Conservation (phyloP, 2,329 filamentous ascomycete genomes). For the Pseudopithomyces maydicus region DNA sequence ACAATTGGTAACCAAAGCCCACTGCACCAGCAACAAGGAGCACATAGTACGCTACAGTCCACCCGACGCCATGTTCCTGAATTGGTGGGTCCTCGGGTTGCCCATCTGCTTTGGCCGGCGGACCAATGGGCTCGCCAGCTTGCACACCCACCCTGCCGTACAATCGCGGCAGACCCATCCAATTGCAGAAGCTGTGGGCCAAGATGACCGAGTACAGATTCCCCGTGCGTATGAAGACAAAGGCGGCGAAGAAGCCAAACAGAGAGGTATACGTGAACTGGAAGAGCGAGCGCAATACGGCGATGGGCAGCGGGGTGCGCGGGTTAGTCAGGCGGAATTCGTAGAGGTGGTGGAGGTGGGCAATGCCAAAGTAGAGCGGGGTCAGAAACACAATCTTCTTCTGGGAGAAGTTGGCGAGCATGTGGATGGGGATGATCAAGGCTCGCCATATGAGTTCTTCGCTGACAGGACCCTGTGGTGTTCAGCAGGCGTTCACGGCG, state of each 20-base stretch:
- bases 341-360: slow-evolving; percentile 94
- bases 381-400: slow-evolving; percentile 75
- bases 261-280: slow-evolving; percentile 90
- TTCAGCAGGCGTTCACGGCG: slow-evolving; percentile 9
- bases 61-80: slow-evolving; percentile 52
- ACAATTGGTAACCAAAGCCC: slow-evolving; percentile 73
- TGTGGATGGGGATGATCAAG: slow-evolving; percentile 79
- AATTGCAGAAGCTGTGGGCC: slow-evolving; percentile 90
- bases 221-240: slow-evolving; percentile 83
- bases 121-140: slow-evolving; percentile 49
- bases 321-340: slow-evolving; percentile 87
- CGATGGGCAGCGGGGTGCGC: slow-evolving; percentile 64
- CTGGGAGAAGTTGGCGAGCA: slow-evolving; percentile 64
- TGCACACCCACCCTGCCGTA: slow-evolving; percentile 74
- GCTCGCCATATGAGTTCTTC: slow-evolving; percentile 95
- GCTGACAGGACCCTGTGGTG: slow-evolving; percentile 72
- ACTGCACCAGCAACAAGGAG: slow-evolving; percentile 74
- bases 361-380: slow-evolving; percentile 88
- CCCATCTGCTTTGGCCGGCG: slow-evolving; percentile 36
- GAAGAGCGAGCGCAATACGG: slow-evolving; percentile 73
- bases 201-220: slow-evolving; percentile 76
- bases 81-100: slow-evolving; percentile 45
- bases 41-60: slow-evolving; percentile 80
- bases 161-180: slow-evolving; percentile 83
- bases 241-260: slow-evolving; percentile 92